These are phyloP conservation scores for Apiotrichum sp. DNA, from an alignment of 1,284 basidiomycete genomes.

Conservation along the genomic window DNA sequence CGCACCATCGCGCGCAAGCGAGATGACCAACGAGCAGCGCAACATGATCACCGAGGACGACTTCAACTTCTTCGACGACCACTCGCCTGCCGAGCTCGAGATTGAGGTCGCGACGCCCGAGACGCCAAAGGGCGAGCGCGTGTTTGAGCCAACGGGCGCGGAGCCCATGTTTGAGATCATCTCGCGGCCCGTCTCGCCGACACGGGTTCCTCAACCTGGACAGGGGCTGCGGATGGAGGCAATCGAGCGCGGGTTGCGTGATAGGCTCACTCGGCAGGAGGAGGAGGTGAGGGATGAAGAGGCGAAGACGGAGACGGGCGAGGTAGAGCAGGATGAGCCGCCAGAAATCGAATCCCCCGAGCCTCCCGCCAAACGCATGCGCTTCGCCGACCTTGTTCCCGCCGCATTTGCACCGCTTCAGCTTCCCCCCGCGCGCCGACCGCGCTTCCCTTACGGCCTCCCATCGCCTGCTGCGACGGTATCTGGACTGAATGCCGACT, in stretches of 20 bases:
- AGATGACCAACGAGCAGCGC: neutral
- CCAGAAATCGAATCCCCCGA: neutral
- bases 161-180: constrained; percentile 5
- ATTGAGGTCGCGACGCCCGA: constrained; percentile 3
- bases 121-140: neutral
- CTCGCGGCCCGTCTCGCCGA: neutral
- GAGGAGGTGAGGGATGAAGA: neutral
- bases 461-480: constrained; percentile 32
- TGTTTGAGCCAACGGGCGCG: constrained; percentile 2
- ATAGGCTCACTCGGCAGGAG: neutral
- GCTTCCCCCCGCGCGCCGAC: constrained; percentile 2
- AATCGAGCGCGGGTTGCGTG: neutral
- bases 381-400: constrained; percentile 25
- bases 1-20: neutral
- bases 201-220: neutral
- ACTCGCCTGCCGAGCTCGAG: constrained; percentile 19
- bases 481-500: constrained; percentile 19
- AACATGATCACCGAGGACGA: constrained; percentile 39
- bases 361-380: neutral
- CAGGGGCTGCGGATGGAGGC: neutral
- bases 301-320: neutral
- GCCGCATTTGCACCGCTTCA: constrained; percentile 26
- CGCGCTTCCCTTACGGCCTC: constrained; percentile 24
- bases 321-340: too few relatives aligned
- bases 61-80: constrained; percentile 45